phyloP scores from a whole-genome alignment of 306 rosid genomes.

The Dicorynia guianensis region DNA sequence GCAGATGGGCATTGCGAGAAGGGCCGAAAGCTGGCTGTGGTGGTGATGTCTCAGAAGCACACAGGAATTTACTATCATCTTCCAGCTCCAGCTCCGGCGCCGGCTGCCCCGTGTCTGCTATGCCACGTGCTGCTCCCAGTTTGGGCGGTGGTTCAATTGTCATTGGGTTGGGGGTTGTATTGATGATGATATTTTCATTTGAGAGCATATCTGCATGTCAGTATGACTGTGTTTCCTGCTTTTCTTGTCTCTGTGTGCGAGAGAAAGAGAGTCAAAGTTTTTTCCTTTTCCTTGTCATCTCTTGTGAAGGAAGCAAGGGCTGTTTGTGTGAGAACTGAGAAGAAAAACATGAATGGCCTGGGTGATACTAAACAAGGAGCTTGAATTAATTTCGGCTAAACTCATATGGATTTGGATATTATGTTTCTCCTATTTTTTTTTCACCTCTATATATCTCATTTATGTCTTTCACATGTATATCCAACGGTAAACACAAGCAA shows the following conservation, averaged over 20 bases:
- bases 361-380: too few species aligned
- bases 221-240: too few species aligned
- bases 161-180: constrained; percentile 28
- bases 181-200: constrained; percentile 2
- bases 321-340: too few species aligned
- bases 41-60: not conserved
- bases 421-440: too few species aligned
- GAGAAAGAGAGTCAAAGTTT: not conserved
- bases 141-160: not conserved
- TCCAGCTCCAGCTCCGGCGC: not conserved
- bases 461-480: too few species aligned
- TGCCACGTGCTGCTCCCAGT: not conserved
- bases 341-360: too few species aligned
- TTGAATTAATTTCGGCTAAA: too few species aligned
- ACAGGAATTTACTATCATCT: not conserved
- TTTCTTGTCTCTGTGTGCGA: too few species aligned
- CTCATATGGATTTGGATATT: too few species aligned
- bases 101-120: not conserved
- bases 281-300: not conserved
- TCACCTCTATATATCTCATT: too few species aligned
- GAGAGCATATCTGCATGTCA: not conserved
- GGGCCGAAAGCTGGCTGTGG: constrained; percentile 43
- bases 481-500: too few species aligned
- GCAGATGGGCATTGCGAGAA: constrained; percentile 25
- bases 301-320: not conserved